Base-by-base conservation (phyloP, 176 grass and related monocot genomes). In the Bothriochloa decipiens region DNA sequence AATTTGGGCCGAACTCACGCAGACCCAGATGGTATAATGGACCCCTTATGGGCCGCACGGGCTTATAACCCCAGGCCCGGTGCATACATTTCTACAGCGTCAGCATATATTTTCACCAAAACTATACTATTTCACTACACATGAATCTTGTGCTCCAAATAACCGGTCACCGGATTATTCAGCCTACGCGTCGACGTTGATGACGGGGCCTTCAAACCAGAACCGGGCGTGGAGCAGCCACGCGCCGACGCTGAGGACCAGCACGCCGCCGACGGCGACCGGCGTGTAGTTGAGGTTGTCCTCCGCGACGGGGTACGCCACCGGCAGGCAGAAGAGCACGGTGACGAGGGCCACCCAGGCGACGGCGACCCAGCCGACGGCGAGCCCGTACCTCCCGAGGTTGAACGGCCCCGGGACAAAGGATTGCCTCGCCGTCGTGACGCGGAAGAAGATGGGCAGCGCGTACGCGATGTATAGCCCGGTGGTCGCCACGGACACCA, bases 401-500 rank as follows among this genome's bases (percentile, higher is more conserved):
- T 91, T 90, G 90, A 93, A 98, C 0, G 92, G 92, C 0, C 95
- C 95, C 7, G 36, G 85, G 8, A 90, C 43, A 43, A 98, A 98
- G 37, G 70, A 14, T 71, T 85, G 91, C 12, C 92, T 75, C 10
- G 89, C 86, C 47, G 95, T 73, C 33, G 89, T 98, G 22, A 98
- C 82, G 8, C 92, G 70, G 77, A 93, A 93, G 72, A 98, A 84
- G 85, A 95, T 98, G 4, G 95, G 95, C 42, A 98, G 80, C 25
- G 92, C 91, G 72, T 95, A 98, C 3, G 96, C 65, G 49, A 93
- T 93, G 85, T 93, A 95, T 14, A 93, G 85, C 8, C 91, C 91
- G 8, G 93, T 92, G 1, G 92, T 98, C 6, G 96, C 87, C 43
- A 98, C 91, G 22, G 96, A 98, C 58, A 93, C 92, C 96, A 98